Percentiles rank a stretch among this genome's conserved stretches.
Conservation (phyloP, 2,329 filamentous ascomycete genomes). For the Colletotrichum sp. region DNA sequence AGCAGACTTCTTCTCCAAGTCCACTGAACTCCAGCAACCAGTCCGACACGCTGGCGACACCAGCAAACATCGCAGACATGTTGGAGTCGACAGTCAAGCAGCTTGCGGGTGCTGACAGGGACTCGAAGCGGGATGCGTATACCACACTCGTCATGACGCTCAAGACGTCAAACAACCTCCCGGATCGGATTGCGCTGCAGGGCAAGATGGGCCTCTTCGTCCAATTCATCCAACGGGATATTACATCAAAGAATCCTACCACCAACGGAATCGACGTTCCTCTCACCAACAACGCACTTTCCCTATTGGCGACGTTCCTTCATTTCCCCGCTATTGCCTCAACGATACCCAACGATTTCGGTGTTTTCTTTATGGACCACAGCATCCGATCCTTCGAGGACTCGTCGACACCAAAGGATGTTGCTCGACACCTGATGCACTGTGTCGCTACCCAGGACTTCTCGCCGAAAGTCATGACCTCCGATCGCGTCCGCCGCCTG, state of each 20-base stretch:
- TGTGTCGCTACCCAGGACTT: constrained; percentile 84
- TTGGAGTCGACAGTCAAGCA: constrained; percentile 84
- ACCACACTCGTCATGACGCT: constrained; percentile 77
- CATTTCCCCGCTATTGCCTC: constrained; percentile 74
- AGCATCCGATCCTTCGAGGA: constrained; percentile 78
- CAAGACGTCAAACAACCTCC: constrained; percentile 82
- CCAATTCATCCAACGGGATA: constrained; percentile 84
- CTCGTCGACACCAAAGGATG: constrained; percentile 71
- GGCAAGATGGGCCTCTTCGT: constrained; percentile 79
- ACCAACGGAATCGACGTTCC: constrained; percentile 65
- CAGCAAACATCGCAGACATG: constrained; percentile 74
- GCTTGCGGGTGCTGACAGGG: constrained; percentile 75
- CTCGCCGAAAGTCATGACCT: constrained; percentile 73
- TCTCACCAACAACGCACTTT: constrained; percentile 78
- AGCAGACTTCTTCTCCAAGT: constrained; percentile 62
- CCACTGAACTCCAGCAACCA: constrained; percentile 42
- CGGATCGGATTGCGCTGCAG: constrained; percentile 73
- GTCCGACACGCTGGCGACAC: constrained; percentile 40
- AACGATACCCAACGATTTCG: constrained; percentile 78
- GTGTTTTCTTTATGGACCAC: constrained; percentile 79
- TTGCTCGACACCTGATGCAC: constrained; percentile 80
- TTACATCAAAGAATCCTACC: constrained; percentile 64
- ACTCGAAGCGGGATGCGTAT: constrained; percentile 84
- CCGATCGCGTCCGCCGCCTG: constrained; percentile 71
- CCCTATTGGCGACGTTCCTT: constrained; percentile 77